Evolutionary conservation across 257 asterid species (phyloP), one percentile per base, ranked within the genome.

Genomic region (Mentha longifolia): DNA sequence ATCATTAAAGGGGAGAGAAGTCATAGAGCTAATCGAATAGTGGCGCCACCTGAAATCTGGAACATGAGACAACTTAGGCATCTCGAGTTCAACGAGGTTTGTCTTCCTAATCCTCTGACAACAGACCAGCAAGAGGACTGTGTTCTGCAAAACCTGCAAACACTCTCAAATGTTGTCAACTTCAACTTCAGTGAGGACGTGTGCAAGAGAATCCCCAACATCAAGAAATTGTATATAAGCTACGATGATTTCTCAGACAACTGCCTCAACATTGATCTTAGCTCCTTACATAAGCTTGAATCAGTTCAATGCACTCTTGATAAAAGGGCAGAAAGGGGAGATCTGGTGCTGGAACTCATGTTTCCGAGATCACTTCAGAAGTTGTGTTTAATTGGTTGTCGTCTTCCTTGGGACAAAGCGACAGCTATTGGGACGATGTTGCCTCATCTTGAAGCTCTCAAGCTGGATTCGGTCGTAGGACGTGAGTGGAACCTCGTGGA

Each of bases 31-130:
- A 39, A 6, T 2, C 7, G 19, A 5, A 13, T 5, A 12, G 3
- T 45, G 3, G 20, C 43, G 9, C 64, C 64, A 28, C 3, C 10
- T 7, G 64, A 58, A n/a, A 58, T 58, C 3, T 58, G 64, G 64
- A 25, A 58, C 7, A 11, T 58, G 64, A 28, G 42, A 13, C 64
- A 58, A 4, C 43, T 58, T 58, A 28, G 64, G 42, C 43, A 58
- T 58, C 19, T 58, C 19, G 19, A 58, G 17, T 30, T 9, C 64
- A 0, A 12, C 10, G 5, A 12, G 10, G 1, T 58, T 11, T 0
- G 7, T 58, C 64, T 58, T 35, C 41, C 17, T 30, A 10, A 28
- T 58, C 64, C 64, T 30, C 20, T 19, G 9, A n/a, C 64, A 58
- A 25, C 9, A 5, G 0, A 39, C 10, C 9, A 9, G 10, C 51